Base-by-base conservation (phyloP, 768 basidiomycete genomes). In the Rhodosporidiobolus odoratus region DNA sequence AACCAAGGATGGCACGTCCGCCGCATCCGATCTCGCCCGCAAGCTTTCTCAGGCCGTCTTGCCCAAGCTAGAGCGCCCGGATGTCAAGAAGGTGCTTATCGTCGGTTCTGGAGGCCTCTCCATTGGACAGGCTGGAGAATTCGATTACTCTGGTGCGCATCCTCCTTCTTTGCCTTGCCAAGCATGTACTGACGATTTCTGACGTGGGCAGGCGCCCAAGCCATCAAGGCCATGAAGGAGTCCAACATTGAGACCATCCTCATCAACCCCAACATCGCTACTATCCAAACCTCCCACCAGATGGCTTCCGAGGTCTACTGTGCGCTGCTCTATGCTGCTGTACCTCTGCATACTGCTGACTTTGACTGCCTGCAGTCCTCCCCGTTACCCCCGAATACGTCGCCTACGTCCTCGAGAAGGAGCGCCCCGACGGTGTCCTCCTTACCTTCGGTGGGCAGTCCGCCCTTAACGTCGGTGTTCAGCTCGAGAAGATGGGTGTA, bases 61-160 rank as follows among this genome's bases (percentile, higher is more conserved):
- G 30, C 94, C 96, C 41, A 90, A 91, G 78, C 84, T 97, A 41
- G 88, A 90, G 52, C 87, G 92, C 45, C 91, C 94, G 21, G 86
- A 96, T 75, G 93, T 98, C 61, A 87, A 89, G 80, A 93, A 92
- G 78, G 96, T 98, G 61, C 86, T 97, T 75, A 92, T 98, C 70
- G 92, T 99, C 32, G 96, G 96, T 68, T 90, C 88, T 75, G 96
- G 96, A 75, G 96, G 96, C 63, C 87, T 99, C 56, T 89, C 88
- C 77, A 99, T 99, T 66, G 96, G 96, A 37, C 96, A 99, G 80
- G 96, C 96, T 8, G 96, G 96, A 80, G 96, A 99, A 82, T 99
- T 99, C 80, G 96, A 99, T 80, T 99, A 99, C 80, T 97, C 95
- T 27, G 96, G 82, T 82, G 50, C 72, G 81, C 15, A 2, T 4